phyloP scores from a whole-genome alignment of 2,329 filamentous ascomycete species.

The Pyrenophora teres region DNA sequence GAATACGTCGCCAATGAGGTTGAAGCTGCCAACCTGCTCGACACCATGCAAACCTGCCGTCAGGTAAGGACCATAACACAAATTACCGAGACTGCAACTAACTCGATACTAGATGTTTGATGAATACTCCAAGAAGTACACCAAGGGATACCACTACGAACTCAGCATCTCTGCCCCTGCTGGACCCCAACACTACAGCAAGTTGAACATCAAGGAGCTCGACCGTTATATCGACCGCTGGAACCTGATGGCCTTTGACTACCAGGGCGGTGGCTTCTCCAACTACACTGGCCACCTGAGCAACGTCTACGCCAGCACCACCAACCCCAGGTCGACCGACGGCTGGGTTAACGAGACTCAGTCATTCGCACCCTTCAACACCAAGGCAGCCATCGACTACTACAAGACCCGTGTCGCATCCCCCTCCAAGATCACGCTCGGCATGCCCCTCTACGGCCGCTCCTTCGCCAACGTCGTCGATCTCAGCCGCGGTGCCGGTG shows the following conservation, averaged over 20 bases:
- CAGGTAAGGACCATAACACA: constrained; percentile 29
- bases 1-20: constrained; percentile 48
- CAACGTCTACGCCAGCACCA: constrained; percentile 31
- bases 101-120: constrained; percentile 40
- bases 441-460: constrained; percentile 40
- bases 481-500: constrained; percentile 51
- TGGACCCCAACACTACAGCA: constrained; percentile 47
- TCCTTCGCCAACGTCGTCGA: constrained; percentile 33
- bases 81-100: neutral
- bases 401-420: constrained; percentile 28
- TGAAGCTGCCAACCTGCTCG: constrained; percentile 46
- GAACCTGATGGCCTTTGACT: constrained; percentile 67
- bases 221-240: constrained; percentile 52
- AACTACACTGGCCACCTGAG: constrained; percentile 58
- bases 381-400: constrained; percentile 30
- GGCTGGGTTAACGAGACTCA: constrained; percentile 13
- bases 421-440: constrained; percentile 32
- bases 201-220: constrained; percentile 48
- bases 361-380: constrained; percentile 27
- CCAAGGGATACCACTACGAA: constrained; percentile 48
- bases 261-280: constrained; percentile 76
- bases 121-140: constrained; percentile 44
- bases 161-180: constrained; percentile 53
- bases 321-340: constrained; percentile 27
- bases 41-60: constrained; percentile 44